Percentiles rank a stretch among this genome's conserved stretches.
phyloP scores from a whole-genome alignment of 1,284 basidiomycete species.

The Gyrodon tennesseensis region DNA sequence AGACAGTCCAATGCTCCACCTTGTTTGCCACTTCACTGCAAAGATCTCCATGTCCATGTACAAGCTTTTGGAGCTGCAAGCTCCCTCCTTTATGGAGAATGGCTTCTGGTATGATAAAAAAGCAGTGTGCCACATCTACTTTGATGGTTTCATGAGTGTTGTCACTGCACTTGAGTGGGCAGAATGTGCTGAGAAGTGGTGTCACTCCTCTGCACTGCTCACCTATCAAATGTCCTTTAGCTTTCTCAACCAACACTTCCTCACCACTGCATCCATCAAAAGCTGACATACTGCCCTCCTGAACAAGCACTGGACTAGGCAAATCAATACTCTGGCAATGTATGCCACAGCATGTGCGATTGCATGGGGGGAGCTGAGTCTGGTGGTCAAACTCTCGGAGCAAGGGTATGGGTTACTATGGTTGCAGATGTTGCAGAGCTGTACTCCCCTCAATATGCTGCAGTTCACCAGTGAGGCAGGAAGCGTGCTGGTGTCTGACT shows the following conservation, averaged over 20 bases:
- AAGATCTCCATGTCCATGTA: constrained; percentile 8
- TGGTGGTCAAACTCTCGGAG: constrained; percentile 39
- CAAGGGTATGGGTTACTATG: constrained; percentile 39
- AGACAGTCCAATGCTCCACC: constrained; percentile 4
- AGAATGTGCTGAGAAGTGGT: constrained; percentile 9
- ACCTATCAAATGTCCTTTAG: constrained; percentile 33
- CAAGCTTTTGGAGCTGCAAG: neutral
- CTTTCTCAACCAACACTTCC: constrained; percentile 32
- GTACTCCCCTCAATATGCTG: constrained; percentile 32
- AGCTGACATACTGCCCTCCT: constrained; percentile 24
- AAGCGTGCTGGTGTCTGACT: constrained; percentile 33
- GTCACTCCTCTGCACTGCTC: constrained; percentile 33
- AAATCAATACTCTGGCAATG: constrained; percentile 26
- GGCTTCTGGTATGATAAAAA: constrained; percentile 23
- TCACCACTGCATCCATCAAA: constrained; percentile 31
- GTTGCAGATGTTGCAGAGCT: constrained; percentile 38
- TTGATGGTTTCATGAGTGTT: constrained; percentile 17
- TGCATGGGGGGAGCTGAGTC: constrained; percentile 21
- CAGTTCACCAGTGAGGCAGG: constrained; percentile 26
- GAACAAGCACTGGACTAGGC: neutral
- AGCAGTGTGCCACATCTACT: constrained; percentile 19
- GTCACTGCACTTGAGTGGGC: constrained; percentile 27
- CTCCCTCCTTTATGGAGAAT: constrained; percentile 25
- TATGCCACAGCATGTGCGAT: constrained; percentile 39
- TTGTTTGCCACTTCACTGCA: constrained; percentile 9